Percentiles rank a stretch among this genome's conserved stretches.
phyloP scores from a whole-genome alignment of 768 basidiomycete species.

The Lactarius evosmus region DNA sequence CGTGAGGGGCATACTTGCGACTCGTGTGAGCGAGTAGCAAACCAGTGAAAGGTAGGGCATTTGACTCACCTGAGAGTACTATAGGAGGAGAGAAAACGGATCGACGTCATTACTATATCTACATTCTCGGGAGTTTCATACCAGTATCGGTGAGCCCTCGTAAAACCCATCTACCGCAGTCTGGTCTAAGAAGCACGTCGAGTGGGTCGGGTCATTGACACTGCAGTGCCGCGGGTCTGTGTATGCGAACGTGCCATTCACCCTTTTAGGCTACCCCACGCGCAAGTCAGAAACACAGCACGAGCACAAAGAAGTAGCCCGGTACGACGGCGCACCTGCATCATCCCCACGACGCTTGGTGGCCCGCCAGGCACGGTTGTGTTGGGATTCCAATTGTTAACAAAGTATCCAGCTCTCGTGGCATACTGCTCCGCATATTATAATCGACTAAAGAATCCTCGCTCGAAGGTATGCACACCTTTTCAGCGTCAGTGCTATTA shows the following conservation, averaged over 20 bases:
- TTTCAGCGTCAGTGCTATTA: slow-evolving; percentile 46
- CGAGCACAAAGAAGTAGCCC: not conserved
- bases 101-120: not conserved
- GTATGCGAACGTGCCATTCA: slow-evolving; percentile 56
- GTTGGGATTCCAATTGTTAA: slow-evolving; percentile 58
- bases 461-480: slow-evolving; percentile 38
- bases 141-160: slow-evolving; percentile 59
- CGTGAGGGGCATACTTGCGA: slow-evolving; percentile 58
- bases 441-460: not conserved
- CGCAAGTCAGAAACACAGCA: not conserved
- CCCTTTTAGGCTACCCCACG: slow-evolving; percentile 47
- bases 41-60: not conserved
- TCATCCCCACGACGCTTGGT: slow-evolving; percentile 49
- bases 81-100: not conserved
- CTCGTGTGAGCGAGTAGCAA: not conserved
- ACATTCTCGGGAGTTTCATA: slow-evolving; percentile 33
- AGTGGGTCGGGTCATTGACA: slow-evolving; percentile 52
- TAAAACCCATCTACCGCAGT: slow-evolving; percentile 60
- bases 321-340: slow-evolving; percentile 44
- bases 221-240: slow-evolving; percentile 69
- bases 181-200: slow-evolving; percentile 60
- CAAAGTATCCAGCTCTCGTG: slow-evolving; percentile 52
- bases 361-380: slow-evolving; percentile 49
- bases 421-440: slow-evolving; percentile 42
- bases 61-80: not conserved